Evolutionary conservation across 2,329 filamentous ascomycete species (phyloP), one percentile per base, ranked within the genome.

Genomic region (Trichoderma sp.): DNA sequence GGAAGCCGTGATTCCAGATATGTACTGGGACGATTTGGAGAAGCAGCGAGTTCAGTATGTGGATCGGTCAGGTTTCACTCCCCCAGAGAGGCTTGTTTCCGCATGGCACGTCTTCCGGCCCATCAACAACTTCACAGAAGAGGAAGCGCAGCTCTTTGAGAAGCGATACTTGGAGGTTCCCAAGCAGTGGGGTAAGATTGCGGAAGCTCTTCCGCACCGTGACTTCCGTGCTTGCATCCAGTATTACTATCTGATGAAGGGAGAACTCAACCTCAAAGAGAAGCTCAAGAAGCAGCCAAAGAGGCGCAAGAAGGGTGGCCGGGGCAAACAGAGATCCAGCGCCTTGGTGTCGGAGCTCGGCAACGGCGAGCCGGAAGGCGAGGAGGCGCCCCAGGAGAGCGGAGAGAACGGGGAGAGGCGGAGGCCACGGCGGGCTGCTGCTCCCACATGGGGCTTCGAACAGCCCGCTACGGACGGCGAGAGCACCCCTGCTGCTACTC

Each of bases 161-260:
- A 88, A 89, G 70, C 83, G 86, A 12, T 94, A 92, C 72, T 82
- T 91, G 58, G 89, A 92, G 67, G 85, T 85, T 65, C 90, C 90
- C 0, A 95, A 95, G 81, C 90, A 93, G 72, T 95, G 90, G 90
- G 90, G 90, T 64, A 88, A 86, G 70, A 88, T 95, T 65, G 89
- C 91, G 5, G 86, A 90, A 66, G 82, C 83, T 26, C 78, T 94
- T 6, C 83, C 85, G 0, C 82, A 84, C 34, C 86, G 91, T 26
- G 88, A 90, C 71, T 93, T 92, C 76, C 89, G 90, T 69, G 86
- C 90, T 54, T 92, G 90, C 75, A 95, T 95, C 70, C 89, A 92
- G 73, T 92, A 93, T 75, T 95, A 95, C 77, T 95, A 95, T 75
- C 82, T 91, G 68, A 91, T 89, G 73, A 95, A 88, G 78, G 90